Evolutionary conservation across 805 yeast species (phyloP), one percentile per base, ranked within the genome.

Genomic region (Kodamaea hsintzibuensis): DNA sequence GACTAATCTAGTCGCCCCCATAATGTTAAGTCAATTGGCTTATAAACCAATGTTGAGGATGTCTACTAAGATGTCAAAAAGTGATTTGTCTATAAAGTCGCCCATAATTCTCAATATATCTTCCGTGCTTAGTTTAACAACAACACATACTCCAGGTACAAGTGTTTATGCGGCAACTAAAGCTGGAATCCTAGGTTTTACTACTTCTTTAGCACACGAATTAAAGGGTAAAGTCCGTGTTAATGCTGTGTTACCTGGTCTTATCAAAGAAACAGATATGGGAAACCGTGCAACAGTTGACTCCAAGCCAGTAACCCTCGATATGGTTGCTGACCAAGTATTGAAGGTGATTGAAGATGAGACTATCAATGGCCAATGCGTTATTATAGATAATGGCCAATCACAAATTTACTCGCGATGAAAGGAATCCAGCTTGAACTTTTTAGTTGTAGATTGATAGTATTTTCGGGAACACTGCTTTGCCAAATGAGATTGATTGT

Each of bases 111-210:
- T 89, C 33, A 89, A 87, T 62, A 68, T 90, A 0, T 81, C 93
- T 1, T 88, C 96, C 0, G 77, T 86, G 7, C 69, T 90, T 18
- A 82, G 87, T 0, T 45, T 71, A 2, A 70, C 76, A 0, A 64
- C 66, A 9, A 49, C 59, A 3, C 56, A 60, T 1, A 57, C 73
- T 0, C 77, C 80, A 2, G 96, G 96, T 1, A 78, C 91, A 0
- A 57, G 83, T 0, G 85, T 85, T 0, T 90, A 90, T 60, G 72
- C 86, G 0, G 88, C 91, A 0, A 73, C 87, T 51, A 90, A 90
- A 63, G 84, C 86, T 0, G 96, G 91, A 0, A 62, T 90, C 2
- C 69, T 80, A 47, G 86, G 86, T 2, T 83, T 89, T 60, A 80
- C 91, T 0, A 68, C 73, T 45, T 66, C 85, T 0, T 64, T 88